Evolutionary conservation across 1,284 basidiomycete species (phyloP).

Genomic region (Boletellus sp.): DNA sequence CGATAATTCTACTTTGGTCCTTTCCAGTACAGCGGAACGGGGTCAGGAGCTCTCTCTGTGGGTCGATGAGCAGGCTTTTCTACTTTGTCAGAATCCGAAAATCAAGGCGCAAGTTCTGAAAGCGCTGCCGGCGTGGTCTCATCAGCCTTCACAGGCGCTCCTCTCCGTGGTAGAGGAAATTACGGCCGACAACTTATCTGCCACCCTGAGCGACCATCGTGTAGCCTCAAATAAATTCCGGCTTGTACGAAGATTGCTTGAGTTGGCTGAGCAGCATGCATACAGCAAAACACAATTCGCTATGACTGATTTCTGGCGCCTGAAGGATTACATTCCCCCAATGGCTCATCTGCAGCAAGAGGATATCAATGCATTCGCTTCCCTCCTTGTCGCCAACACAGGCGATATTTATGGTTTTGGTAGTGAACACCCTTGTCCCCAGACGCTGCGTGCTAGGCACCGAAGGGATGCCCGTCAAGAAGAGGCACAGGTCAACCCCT

Average conservation of each 20-base stretch:
- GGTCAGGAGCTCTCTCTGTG: conserved; percentile 55
- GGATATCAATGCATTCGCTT: conserved; percentile 73
- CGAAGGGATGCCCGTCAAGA: conserved; percentile 27
- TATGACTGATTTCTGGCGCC: conserved; percentile 71
- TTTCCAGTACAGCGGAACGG: conserved; percentile 30
- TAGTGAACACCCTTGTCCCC: conserved; percentile 42
- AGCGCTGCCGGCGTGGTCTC: conserved; percentile 72
- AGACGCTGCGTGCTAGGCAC: conserved; percentile 42
- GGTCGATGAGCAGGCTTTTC: conserved; percentile 54
- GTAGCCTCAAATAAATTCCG: conserved; percentile 72
- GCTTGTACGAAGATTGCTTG: conserved; percentile 59
- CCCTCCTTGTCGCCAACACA: conserved; percentile 57
- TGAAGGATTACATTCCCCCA: conserved; percentile 70
- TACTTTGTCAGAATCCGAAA: conserved; percentile 38
- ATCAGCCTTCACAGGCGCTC: conserved; percentile 48
- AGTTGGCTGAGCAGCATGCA: conserved; percentile 39
- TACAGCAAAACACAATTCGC: conserved; percentile 48
- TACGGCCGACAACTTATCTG: conserved; percentile 45
- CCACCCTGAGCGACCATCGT: conserved; percentile 50
- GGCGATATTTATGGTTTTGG: conserved; percentile 60
- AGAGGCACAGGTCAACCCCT: conserved; percentile 17
- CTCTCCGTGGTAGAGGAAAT: conserved; percentile 43
- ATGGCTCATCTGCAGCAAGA: conserved; percentile 50
- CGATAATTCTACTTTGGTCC: conserved; percentile 35
- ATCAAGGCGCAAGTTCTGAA: conserved; percentile 46